Percentiles rank a stretch among this genome's conserved stretches.
phyloP scores from a whole-genome alignment of 495 filamentous ascomycete genomes.

The Neurospora cerealis region DNA sequence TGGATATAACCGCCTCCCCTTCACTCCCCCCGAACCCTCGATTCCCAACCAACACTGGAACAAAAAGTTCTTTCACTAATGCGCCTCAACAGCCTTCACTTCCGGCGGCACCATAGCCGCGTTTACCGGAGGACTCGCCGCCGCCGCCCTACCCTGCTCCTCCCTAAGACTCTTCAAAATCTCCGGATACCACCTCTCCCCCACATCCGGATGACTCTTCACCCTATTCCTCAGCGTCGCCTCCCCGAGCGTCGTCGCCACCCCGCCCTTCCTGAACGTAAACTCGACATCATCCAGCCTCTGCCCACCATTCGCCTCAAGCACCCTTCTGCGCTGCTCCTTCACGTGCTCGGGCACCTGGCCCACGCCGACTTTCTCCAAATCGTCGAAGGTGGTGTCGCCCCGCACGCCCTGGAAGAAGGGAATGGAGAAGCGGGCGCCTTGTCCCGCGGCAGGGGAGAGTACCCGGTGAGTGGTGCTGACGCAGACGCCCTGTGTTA shows the following conservation, averaged over 20 bases:
- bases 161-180: conserved; percentile 43
- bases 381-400: conserved; percentile 67
- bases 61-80: neutral
- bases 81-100: conserved; percentile 15
- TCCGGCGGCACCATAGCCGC: too few species aligned
- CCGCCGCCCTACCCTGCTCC: conserved; percentile 29
- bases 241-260: conserved; percentile 61
- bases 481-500: conserved; percentile 81
- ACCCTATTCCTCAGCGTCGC: conserved; percentile 81
- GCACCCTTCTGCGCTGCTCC: conserved; percentile 42
- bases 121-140: too few species aligned
- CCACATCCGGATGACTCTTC: conserved; percentile 84
- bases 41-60: too few species aligned
- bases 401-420: conserved; percentile 89
- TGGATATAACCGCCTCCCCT: neutral
- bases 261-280: conserved; percentile 55
- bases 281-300: conserved; percentile 65
- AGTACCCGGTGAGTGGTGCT: conserved; percentile 80
- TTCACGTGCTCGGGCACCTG: conserved; percentile 59
- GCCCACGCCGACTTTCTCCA: conserved; percentile 44
- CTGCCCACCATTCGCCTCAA: conserved; percentile 37
- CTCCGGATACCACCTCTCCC: conserved; percentile 75
- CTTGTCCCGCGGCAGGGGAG: conserved; percentile 49
- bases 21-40: neutral
- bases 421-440: conserved; percentile 73